Percentiles rank a stretch among this genome's conserved stretches.
These are phyloP conservation scores for Chalciporus piperatus DNA, from an alignment of 768 basidiomycete species.

Conservation along the genomic window DNA sequence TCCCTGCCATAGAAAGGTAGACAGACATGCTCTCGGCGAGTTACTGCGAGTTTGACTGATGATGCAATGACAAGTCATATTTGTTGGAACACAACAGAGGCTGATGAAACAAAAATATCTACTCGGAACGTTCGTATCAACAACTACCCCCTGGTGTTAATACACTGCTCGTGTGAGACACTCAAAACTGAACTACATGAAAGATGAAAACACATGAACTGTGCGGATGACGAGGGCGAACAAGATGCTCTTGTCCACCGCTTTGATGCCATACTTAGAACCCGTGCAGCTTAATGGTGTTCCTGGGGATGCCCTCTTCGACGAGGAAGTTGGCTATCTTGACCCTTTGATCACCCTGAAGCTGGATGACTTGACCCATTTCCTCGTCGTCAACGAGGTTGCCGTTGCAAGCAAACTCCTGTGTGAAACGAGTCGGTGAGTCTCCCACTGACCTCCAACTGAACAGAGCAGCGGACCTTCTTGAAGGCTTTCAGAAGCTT, in stretches of 20 bases:
- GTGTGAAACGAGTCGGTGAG: conserved; percentile 9
- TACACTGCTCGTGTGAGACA: conserved; percentile 26
- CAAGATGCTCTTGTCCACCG: conserved; percentile 2
- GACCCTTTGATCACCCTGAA: conserved; percentile 94
- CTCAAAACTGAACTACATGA: conserved; percentile 20
- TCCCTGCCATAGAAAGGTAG: neutral
- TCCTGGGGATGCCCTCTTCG: conserved; percentile 75
- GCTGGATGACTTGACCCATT: conserved; percentile 95
- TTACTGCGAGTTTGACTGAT: neutral
- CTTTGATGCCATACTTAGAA: conserved; percentile 49
- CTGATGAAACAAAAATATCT: conserved; percentile 18
- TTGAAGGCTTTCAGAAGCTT: conserved; percentile 99
- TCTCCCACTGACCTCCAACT: neutral
- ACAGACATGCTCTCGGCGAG: neutral
- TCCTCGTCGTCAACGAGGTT: conserved; percentile 94
- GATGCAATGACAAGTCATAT: neutral
- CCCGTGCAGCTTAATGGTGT: conserved; percentile 83
- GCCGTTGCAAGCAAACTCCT: conserved; percentile 99
- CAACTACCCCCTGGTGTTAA: conserved; percentile 18
- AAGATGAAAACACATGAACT: conserved; percentile 13
- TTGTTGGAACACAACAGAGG: neutral
- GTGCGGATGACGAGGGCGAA: conserved; percentile 5
- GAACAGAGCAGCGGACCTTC: conserved; percentile 57
- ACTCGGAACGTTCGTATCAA: conserved; percentile 25
- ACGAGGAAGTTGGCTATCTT: conserved; percentile 89